A percentile compares a stretch with the other conserved stretches of the same genome.
Conservation (phyloP, 768 basidiomycete genomes). For the Auricularia sp. region DNA sequence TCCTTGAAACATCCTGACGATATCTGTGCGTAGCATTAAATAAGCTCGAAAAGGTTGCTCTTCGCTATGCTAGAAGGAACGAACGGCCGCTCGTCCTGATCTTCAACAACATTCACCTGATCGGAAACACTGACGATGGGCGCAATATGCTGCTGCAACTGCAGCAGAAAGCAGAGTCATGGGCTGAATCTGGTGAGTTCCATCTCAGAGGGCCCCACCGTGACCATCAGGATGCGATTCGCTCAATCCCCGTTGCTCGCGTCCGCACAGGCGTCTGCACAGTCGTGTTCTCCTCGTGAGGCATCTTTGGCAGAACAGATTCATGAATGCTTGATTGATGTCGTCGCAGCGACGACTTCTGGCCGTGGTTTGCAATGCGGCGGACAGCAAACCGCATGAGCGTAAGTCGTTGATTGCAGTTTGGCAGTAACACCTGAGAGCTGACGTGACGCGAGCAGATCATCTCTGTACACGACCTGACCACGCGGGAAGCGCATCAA, state of each 20-base stretch:
- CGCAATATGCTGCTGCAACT: constrained; percentile 72
- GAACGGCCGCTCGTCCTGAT: constrained; percentile 68
- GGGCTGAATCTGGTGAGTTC: constrained; percentile 64
- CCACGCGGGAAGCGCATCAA: constrained; percentile 42
- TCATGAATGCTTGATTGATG: not conserved
- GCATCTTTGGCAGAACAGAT: constrained; percentile 5
- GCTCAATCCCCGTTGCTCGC: not conserved
- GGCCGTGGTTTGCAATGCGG: constrained; percentile 65
- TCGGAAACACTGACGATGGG: constrained; percentile 69
- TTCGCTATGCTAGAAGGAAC: constrained; percentile 44
- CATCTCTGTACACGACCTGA: constrained; percentile 63
- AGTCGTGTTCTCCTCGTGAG: constrained; percentile 67
- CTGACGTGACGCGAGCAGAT: constrained; percentile 28
- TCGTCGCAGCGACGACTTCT: constrained; percentile 64
- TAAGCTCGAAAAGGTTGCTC: constrained; percentile 78
- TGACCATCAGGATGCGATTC: constrained; percentile 2
- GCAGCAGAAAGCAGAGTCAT: constrained; percentile 77
- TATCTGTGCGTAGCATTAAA: constrained; percentile 43
- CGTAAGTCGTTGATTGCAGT: constrained; percentile 22
- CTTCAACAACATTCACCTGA: constrained; percentile 69
- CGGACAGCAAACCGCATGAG: constrained; percentile 69
- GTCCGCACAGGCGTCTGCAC: constrained; percentile 51
- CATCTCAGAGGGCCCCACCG: not conserved
- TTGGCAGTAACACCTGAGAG: no score
- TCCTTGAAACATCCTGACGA: constrained; percentile 1